Evolutionary conservation across 2,329 filamentous ascomycete genomes (phyloP).

Genomic region (Hypoxylon sp.): DNA sequence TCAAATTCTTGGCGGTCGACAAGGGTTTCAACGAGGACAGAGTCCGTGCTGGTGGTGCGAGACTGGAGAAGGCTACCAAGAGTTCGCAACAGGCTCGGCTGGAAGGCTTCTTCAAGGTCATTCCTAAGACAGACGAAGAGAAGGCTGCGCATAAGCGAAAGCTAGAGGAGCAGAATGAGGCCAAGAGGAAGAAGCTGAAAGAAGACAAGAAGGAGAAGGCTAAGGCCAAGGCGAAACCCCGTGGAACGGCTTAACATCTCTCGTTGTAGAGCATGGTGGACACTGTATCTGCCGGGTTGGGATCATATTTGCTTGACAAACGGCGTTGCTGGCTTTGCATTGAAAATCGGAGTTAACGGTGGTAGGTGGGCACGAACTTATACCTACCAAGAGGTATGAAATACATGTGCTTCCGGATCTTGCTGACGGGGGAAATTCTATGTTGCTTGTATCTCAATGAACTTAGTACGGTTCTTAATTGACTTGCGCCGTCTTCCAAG

Average conservation of each 20-base stretch:
- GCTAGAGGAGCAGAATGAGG: slow-evolving; percentile 90
- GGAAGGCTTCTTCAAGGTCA: slow-evolving; percentile 96
- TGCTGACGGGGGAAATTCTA: slow-evolving; percentile 21
- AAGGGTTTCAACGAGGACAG: slow-evolving; percentile 98
- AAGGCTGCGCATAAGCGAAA: slow-evolving; percentile 91
- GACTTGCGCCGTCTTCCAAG: background rate
- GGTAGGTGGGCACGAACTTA: slow-evolving; percentile 29
- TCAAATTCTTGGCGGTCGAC: slow-evolving; percentile 90
- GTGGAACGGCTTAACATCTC: slow-evolving; percentile 61
- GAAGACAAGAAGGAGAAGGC: slow-evolving; percentile 96
- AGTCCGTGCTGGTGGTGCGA: slow-evolving; percentile 82
- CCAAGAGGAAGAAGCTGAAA: slow-evolving; percentile 96
- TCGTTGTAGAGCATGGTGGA: background rate
- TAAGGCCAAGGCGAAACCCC: slow-evolving; percentile 87
- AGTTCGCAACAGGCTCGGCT: slow-evolving; percentile 89
- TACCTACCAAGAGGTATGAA: slow-evolving; percentile 44
- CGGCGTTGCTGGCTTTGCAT: slow-evolving; percentile 47
- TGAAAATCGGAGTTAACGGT: slow-evolving; percentile 46
- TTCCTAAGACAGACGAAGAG: slow-evolving; percentile 89
- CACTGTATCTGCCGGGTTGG: slow-evolving; percentile 9
- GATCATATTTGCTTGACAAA: slow-evolving; percentile 27
- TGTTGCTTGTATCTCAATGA: slow-evolving; percentile 8
- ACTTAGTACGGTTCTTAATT: slow-evolving; percentile 11
- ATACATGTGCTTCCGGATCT: slow-evolving; percentile 20
- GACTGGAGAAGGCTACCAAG: slow-evolving; percentile 92